Evolutionary conservation across 495 filamentous ascomycete genomes (phyloP).

Genomic region (Penicillium goetzii): DNA sequence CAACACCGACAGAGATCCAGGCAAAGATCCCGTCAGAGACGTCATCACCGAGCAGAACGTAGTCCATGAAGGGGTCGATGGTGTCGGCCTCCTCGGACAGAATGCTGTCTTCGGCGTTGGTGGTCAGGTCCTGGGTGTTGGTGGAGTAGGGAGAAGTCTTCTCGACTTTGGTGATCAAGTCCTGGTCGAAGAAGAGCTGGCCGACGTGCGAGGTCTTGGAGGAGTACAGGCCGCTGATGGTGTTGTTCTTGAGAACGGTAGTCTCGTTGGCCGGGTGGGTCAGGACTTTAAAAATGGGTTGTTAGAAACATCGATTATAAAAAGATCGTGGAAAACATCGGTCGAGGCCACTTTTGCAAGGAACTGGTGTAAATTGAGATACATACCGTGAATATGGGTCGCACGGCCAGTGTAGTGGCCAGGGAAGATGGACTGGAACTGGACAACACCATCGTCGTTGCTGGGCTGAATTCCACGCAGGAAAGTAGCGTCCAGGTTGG

Average conservation of each 20-base stretch:
- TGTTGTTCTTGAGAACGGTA: constrained; percentile 34
- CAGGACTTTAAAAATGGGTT: constrained; percentile 26
- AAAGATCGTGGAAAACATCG: neutral
- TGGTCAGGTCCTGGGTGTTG: constrained; percentile 54
- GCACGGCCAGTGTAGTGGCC: constrained; percentile 56
- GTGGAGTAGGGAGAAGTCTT: constrained; percentile 54
- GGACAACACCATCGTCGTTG: constrained; percentile 52
- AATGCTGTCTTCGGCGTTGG: constrained; percentile 58
- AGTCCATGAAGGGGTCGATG: constrained; percentile 62
- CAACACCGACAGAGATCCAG: constrained; percentile 43
- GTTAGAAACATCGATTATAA: neutral
- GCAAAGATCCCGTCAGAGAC: constrained; percentile 40
- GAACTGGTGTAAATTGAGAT: neutral
- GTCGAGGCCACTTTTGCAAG: neutral
- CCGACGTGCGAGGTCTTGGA: constrained; percentile 54
- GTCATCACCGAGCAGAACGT: constrained; percentile 41
- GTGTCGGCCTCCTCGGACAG: constrained; percentile 50
- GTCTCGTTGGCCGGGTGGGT: constrained; percentile 44
- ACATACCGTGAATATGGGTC: constrained; percentile 41
- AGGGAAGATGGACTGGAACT: constrained; percentile 57
- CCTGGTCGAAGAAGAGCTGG: constrained; percentile 65
- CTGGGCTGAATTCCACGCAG: constrained; percentile 57
- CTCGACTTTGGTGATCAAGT: constrained; percentile 53
- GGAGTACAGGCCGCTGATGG: constrained; percentile 37
- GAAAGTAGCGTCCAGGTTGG: constrained; percentile 51